phyloP scores from a whole-genome alignment of 805 yeast genomes.

The Ogataea saltuana region DNA sequence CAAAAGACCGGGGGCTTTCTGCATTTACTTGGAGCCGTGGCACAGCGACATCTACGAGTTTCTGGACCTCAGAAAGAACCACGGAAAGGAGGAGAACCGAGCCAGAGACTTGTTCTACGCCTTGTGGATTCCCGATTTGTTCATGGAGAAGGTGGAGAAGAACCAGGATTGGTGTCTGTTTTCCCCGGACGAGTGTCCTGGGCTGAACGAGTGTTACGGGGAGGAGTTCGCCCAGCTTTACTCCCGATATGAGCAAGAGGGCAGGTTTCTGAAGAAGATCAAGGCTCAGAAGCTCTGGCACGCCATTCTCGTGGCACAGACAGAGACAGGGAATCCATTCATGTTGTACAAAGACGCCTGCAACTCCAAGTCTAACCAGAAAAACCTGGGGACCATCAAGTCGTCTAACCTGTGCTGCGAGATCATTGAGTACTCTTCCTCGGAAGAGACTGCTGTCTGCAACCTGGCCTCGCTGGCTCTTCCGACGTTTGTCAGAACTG shows the following conservation, averaged over 20 bases:
- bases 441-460: constrained; percentile 95
- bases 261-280: constrained; percentile 61
- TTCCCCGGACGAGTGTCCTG: constrained; percentile 88
- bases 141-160: constrained; percentile 84
- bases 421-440: constrained; percentile 86
- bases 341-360: constrained; percentile 93
- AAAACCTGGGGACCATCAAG: constrained; percentile 88
- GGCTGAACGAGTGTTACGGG: constrained; percentile 79
- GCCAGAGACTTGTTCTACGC: constrained; percentile 94
- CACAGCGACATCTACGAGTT: constrained; percentile 89
- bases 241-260: constrained; percentile 68
- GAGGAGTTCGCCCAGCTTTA: constrained; percentile 77
- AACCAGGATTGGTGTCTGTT: constrained; percentile 85
- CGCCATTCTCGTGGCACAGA: constrained; percentile 85
- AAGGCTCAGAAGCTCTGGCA: constrained; percentile 92
- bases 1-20: constrained; percentile 97
- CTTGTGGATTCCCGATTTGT: constrained; percentile 91
- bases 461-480: constrained; percentile 89
- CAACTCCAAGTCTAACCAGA: constrained; percentile 83
- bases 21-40: constrained; percentile 95
- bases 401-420: constrained; percentile 95
- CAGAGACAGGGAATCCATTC: constrained; percentile 96
- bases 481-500: constrained; percentile 63
- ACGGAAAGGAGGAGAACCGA: constrained; percentile 90
- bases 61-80: constrained; percentile 84